These are phyloP conservation scores for Pleurotus citrinopileatus DNA, from an alignment of 768 basidiomycete genomes.

Conservation along the genomic window DNA sequence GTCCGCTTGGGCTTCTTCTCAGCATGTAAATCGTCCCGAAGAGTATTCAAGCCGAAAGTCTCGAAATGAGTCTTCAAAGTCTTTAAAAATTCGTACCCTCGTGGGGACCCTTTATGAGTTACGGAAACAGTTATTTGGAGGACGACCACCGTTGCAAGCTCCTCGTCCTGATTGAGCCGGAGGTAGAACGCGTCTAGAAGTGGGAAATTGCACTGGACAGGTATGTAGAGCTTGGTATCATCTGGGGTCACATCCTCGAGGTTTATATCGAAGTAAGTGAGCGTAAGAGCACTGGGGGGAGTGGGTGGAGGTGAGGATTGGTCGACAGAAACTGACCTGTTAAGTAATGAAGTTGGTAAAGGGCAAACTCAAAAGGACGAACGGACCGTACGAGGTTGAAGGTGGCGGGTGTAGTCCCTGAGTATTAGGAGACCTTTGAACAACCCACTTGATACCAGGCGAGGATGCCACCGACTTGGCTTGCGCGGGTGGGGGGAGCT, in stretches of 20 bases:
- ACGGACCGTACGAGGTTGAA: neutral
- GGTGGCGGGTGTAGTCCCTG: too few relatives aligned
- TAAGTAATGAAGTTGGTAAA: neutral
- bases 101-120: neutral
- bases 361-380: neutral
- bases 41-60: neutral
- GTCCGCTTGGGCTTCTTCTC: neutral
- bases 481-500: neutral
- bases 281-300: neutral
- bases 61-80: neutral
- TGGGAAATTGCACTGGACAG: neutral
- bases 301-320: neutral
- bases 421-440: too few relatives aligned
- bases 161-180: neutral
- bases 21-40: neutral
- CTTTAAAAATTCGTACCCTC: neutral
- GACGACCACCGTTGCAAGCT: neutral
- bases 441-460: too few relatives aligned
- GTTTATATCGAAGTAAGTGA: neutral
- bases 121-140: neutral
- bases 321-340: neutral
- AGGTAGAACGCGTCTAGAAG: constrained; percentile 2
- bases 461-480: neutral
- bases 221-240: neutral
- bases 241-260: neutral